These are phyloP conservation scores for Moringa oleifera DNA, from an alignment of 345 rosid genomes.

Conservation along the genomic window DNA sequence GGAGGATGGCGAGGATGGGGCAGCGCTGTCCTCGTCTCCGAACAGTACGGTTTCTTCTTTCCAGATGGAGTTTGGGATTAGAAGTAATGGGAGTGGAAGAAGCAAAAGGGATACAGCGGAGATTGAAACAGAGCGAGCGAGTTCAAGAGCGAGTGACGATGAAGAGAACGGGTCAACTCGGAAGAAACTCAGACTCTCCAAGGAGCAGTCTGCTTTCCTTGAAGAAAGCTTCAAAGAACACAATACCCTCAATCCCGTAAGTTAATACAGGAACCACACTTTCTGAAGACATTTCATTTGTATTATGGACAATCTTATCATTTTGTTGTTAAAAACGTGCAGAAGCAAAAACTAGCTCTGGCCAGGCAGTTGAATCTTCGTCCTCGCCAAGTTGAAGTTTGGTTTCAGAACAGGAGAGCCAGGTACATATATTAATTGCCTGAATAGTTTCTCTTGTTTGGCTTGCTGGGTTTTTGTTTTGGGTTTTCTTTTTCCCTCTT, in stretches of 20 bases:
- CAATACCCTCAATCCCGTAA: constrained; percentile 79
- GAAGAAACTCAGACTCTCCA: constrained; percentile 91
- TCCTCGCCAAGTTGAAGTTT: constrained; percentile 93
- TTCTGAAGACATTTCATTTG: too few species aligned
- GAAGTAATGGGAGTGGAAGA: constrained; percentile 32
- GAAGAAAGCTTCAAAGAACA: constrained; percentile 95
- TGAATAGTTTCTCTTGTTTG: background rate
- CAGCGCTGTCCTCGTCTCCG: constrained; percentile 64
- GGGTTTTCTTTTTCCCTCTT: too few species aligned
- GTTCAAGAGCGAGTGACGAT: constrained; percentile 76
- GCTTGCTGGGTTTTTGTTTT: background rate
- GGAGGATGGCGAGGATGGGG: constrained; percentile 40
- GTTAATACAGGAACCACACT: constrained; percentile 18
- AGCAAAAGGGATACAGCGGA: constrained; percentile 53
- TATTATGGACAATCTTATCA: background rate
- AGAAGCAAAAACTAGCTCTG: constrained; percentile 81
- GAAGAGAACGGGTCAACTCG: constrained; percentile 85
- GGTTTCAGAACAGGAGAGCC: constrained; percentile 98
- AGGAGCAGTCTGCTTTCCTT: constrained; percentile 89
- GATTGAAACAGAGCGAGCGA: constrained; percentile 42
- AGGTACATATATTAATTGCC: constrained; percentile 35
- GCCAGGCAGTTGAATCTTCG: constrained; percentile 88
- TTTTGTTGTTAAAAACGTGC: constrained; percentile 7
- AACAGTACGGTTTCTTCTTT: constrained; percentile 82
- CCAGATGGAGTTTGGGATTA: constrained; percentile 69